Evolutionary conservation across 73 alveolate genomes (phyloP).

Genomic region (Symbiodinium natans): DNA sequence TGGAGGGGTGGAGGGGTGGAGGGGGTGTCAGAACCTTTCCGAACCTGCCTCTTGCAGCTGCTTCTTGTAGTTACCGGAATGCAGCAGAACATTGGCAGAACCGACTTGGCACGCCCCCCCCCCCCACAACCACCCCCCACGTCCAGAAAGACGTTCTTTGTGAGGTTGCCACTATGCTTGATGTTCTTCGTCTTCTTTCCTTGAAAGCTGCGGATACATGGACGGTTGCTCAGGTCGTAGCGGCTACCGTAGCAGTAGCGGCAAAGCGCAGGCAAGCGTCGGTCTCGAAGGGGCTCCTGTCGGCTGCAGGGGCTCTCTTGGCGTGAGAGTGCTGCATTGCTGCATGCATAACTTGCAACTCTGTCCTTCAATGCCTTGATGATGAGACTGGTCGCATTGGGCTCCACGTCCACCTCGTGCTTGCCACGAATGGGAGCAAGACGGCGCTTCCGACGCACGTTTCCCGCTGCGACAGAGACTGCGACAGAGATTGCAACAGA

Average conservation of each 20-base stretch:
- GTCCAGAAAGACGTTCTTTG: conserved; percentile 31
- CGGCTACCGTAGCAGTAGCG: too few relatives aligned
- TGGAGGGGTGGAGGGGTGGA: too few relatives aligned
- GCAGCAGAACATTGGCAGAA: neutral
- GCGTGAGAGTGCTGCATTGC: too few relatives aligned
- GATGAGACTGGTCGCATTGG: conserved; percentile 97
- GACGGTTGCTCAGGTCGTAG: too few relatives aligned
- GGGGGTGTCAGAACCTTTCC: too few relatives aligned
- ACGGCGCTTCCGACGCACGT: neutral
- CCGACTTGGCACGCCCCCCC: too few relatives aligned
- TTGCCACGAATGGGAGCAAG: neutral
- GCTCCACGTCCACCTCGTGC: conserved; percentile 95
- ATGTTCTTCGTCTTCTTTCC: conserved; percentile 93
- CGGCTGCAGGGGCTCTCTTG: too few relatives aligned
- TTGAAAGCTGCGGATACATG: too few relatives aligned
- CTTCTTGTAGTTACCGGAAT: too few relatives aligned
- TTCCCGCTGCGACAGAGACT: neutral
- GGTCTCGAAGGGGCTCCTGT: conserved; percentile 93
- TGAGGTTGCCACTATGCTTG: conserved; percentile 43
- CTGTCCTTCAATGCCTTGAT: conserved; percentile 96
- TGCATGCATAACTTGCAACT: too few relatives aligned
- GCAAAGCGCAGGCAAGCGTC: conserved; percentile 19
- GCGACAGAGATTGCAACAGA: neutral
- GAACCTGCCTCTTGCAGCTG: too few relatives aligned
- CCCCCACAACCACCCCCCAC: too few relatives aligned